Evolutionary conservation across 208 protist species (phyloP), one percentile per base, ranked within the genome.

Genomic region (Acanthamoeba culbertsoni): DNA sequence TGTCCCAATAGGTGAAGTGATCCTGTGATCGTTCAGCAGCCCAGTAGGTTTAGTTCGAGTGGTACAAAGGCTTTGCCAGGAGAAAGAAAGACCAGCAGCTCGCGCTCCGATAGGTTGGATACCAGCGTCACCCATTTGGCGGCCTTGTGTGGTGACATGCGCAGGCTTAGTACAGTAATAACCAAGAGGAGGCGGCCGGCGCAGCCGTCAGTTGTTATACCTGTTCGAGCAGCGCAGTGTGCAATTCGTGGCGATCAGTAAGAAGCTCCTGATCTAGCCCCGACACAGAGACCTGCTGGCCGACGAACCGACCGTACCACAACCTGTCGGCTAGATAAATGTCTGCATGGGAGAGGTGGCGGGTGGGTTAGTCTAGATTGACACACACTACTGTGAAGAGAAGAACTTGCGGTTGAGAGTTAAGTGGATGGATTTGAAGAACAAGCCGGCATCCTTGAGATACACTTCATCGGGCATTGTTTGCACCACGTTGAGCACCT

Each of bases 241-340:
- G 6, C 3, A 79, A 42, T 42, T 45, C 26, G 35, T 79, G 40
- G 0, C 71, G 71, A n/a, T 79, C 71, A n/a, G 42, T 42, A 4
- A 51, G 4, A 14, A 79, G 35, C 33, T 79, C 37, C 42, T 79
- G 71, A 28, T 79, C 42, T 8, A 79, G 71, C 18, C 71, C 71
- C 12, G 71, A 51, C 3, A 79, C 31, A 23, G 28, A 51, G 35
- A 79, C 51, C 40, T 79, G 71, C 20, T 79, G 35, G 4, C 71
- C 71, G 6, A 79, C 71, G n/a, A 79, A 53, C 26, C 71, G 71
- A 42, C 71, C 71, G 40, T 79, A 79, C 71, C 71, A 79, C 71
- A 79, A 42, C 40, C 40, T 33, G 40, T 79, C 71, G 0, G 42
- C 71, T 5, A 79, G 71, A 33, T 51, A 10, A 28, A 79, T 79